phyloP scores from a whole-genome alignment of 2,329 filamentous ascomycete species.

The Phoma herbarum region DNA sequence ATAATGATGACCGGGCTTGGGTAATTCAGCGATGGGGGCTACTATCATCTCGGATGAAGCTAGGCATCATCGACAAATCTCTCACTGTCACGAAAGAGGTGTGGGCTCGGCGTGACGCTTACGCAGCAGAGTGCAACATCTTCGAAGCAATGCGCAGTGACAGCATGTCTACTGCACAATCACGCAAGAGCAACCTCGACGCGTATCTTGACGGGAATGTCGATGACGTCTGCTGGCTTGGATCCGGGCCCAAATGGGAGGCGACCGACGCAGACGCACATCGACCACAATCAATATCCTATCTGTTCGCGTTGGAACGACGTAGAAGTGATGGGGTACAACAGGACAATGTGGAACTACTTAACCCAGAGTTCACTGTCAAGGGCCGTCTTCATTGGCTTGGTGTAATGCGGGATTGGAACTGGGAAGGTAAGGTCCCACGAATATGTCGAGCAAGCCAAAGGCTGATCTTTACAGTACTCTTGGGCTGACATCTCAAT shows the following conservation, averaged over 20 bases:
- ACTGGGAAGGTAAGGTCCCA: constrained; percentile 71
- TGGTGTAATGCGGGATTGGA: constrained; percentile 75
- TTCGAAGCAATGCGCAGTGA: constrained; percentile 16
- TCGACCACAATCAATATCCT: background rate
- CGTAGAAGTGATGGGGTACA: constrained; percentile 36
- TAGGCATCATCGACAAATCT: constrained; percentile 73
- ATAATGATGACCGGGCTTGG: constrained; percentile 69
- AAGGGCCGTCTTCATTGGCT: constrained; percentile 73
- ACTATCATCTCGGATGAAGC: constrained; percentile 69
- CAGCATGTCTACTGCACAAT: constrained; percentile 19
- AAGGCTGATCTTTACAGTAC: constrained; percentile 3
- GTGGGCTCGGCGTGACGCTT: constrained; percentile 69
- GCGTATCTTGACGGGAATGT: constrained; percentile 19
- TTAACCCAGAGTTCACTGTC: constrained; percentile 70
- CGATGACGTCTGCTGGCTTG: constrained; percentile 36
- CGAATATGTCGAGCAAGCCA: background rate
- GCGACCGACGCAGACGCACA: background rate
- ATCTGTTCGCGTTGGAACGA: constrained; percentile 16
- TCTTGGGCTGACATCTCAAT: constrained; percentile 5
- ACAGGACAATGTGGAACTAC: constrained; percentile 46
- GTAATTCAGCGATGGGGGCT: constrained; percentile 69
- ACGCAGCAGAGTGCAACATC: constrained; percentile 48
- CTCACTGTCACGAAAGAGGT: constrained; percentile 72
- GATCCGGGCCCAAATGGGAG: constrained; percentile 33
- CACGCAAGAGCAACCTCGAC: constrained; percentile 39